Evolutionary conservation across 768 basidiomycete genomes (phyloP).

Genomic region (Mycena indigotica): DNA sequence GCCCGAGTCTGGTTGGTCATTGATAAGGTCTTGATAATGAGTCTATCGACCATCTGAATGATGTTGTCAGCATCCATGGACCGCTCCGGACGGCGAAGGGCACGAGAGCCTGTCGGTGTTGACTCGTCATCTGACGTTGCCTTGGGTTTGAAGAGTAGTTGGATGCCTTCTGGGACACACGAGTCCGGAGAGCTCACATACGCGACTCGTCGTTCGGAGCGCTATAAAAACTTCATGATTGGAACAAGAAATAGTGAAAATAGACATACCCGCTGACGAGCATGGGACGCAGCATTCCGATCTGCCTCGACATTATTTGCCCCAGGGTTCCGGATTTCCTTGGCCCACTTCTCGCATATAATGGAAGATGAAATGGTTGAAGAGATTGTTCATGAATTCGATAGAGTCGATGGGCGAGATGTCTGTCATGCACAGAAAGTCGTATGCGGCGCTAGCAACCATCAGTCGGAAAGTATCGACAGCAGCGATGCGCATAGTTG

Average conservation of each 20-base stretch:
- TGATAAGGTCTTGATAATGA: background rate
- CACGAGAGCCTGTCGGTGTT: background rate
- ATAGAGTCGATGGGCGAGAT: slow-evolving; percentile 1
- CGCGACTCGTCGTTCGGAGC: background rate
- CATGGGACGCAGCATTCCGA: background rate
- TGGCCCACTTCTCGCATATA: slow-evolving; percentile 6
- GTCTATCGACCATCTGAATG: background rate
- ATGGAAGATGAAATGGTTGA: slow-evolving; percentile 14
- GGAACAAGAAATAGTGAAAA: background rate
- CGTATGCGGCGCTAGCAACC: background rate
- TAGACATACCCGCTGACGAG: slow-evolving; percentile 1
- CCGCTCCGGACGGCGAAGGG: slow-evolving; percentile 9
- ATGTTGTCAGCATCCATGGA: slow-evolving; percentile 4
- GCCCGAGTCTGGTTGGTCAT: background rate
- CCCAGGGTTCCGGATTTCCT: slow-evolving; percentile 9
- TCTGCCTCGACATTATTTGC: background rate
- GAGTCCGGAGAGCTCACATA: background rate
- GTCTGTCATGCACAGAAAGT: slow-evolving; percentile 9
- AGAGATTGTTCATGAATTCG: background rate
- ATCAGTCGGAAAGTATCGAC: slow-evolving; percentile 14
- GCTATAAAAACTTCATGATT: no score
- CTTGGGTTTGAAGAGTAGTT: slow-evolving; percentile 1
- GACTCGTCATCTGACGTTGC: slow-evolving; percentile 16
- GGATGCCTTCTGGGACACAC: background rate
- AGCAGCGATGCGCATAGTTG: slow-evolving; percentile 8